Evolutionary conservation across 2,329 filamentous ascomycete genomes (phyloP).

Genomic region (Blumeria hordei): DNA sequence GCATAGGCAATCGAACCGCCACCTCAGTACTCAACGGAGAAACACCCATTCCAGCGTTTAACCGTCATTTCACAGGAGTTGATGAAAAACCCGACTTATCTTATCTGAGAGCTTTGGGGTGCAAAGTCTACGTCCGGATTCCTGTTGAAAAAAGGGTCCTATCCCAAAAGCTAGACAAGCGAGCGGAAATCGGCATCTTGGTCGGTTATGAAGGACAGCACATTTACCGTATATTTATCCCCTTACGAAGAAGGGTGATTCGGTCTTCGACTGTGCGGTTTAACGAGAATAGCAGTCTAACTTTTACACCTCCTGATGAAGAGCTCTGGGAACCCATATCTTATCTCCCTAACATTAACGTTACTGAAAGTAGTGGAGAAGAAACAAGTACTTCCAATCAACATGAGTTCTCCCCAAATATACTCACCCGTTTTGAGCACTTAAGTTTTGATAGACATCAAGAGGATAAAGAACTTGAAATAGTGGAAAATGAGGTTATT

Average conservation of each 20-base stretch:
- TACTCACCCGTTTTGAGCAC: neutral
- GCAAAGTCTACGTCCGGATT: neutral
- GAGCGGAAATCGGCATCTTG: neutral
- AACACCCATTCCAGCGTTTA: neutral
- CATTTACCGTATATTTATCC: neutral
- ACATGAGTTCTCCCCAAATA: neutral
- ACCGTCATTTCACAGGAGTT: neutral
- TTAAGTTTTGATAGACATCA: too few relatives aligned
- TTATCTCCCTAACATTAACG: neutral
- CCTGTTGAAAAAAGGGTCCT: neutral
- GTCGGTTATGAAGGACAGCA: neutral
- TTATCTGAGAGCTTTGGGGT: neutral
- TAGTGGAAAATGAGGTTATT: neutral
- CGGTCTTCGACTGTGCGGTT: neutral
- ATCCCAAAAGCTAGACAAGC: neutral
- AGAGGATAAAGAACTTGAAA: neutral
- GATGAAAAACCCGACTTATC: neutral
- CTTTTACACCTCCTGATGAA: neutral
- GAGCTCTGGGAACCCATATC: too few relatives aligned
- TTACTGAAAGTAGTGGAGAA: neutral
- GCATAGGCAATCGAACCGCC: neutral
- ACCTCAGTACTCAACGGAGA: neutral
- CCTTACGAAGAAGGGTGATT: neutral
- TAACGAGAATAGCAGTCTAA: too few relatives aligned
- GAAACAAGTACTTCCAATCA: neutral